These are phyloP conservation scores for Aquilaria malaccensis DNA, from an alignment of 345 rosid species.

Conservation along the genomic window DNA sequence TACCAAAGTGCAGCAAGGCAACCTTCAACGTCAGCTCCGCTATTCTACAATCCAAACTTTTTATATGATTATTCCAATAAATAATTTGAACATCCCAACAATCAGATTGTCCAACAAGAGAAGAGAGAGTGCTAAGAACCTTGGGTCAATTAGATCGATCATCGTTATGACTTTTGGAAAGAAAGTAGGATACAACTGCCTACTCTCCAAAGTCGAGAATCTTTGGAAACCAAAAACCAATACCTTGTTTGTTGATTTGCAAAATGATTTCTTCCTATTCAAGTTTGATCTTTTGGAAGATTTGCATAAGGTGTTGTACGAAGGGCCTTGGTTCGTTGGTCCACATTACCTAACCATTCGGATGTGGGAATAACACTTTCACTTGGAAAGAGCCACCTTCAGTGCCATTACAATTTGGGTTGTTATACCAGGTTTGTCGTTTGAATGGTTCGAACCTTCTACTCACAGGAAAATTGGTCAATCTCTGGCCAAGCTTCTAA, in stretches of 20 bases:
- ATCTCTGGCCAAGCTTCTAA: background rate
- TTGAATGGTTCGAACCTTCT: background rate
- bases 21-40: too few species aligned
- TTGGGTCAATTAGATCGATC: background rate
- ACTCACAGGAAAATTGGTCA: background rate
- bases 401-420: background rate
- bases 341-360: background rate
- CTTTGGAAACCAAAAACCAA: background rate
- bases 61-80: too few species aligned
- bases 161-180: background rate
- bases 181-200: background rate
- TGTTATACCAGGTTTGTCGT: background rate
- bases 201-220: background rate
- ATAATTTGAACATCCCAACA: background rate
- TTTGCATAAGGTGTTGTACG: background rate
- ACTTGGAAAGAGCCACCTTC: background rate
- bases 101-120: background rate
- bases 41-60: too few species aligned
- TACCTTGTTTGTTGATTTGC: background rate
- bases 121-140: background rate
- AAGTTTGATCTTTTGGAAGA: background rate
- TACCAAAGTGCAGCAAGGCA: too few species aligned
- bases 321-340: background rate
- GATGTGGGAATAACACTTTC: background rate
- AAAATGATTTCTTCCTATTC: background rate